Evolutionary conservation across 2,329 filamentous ascomycete species (phyloP).

Genomic region (Penicillium griseofulvum): DNA sequence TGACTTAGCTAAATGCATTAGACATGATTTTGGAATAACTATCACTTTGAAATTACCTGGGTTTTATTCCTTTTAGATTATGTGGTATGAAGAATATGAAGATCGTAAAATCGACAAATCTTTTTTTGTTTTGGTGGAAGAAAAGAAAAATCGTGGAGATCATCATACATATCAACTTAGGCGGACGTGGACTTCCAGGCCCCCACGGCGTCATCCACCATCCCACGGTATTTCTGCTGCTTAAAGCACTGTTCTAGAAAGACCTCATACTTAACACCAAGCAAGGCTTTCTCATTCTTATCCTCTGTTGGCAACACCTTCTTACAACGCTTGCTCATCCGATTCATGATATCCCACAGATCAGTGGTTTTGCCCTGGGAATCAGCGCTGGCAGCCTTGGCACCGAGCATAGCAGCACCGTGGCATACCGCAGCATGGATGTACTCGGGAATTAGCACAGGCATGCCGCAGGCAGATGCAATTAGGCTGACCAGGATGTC

Average conservation of each 20-base stretch:
- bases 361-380: constrained; percentile 75
- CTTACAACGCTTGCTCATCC: constrained; percentile 91
- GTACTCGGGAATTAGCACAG: constrained; percentile 88
- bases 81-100: constrained; percentile 1
- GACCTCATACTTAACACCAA: constrained; percentile 90
- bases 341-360: constrained; percentile 95
- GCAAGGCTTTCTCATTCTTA: constrained; percentile 69
- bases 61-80: neutral
- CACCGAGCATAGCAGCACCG: constrained; percentile 96
- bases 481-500: constrained; percentile 86
- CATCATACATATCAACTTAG: neutral
- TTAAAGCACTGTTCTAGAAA: constrained; percentile 88
- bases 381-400: constrained; percentile 87
- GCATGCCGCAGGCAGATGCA: constrained; percentile 85
- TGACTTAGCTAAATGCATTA: neutral
- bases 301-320: constrained; percentile 74
- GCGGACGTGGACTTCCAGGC: constrained; percentile 39
- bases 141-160: neutral
- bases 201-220: constrained; percentile 64
- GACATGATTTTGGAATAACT: neutral
- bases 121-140: neutral
- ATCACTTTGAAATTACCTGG: neutral
- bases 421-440: constrained; percentile 95
- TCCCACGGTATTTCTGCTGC: constrained; percentile 77
- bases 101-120: neutral